Evolutionary conservation across 2,329 filamentous ascomycete genomes (phyloP), one percentile per base, ranked within the genome.

Genomic region (Aspergillus sp.): DNA sequence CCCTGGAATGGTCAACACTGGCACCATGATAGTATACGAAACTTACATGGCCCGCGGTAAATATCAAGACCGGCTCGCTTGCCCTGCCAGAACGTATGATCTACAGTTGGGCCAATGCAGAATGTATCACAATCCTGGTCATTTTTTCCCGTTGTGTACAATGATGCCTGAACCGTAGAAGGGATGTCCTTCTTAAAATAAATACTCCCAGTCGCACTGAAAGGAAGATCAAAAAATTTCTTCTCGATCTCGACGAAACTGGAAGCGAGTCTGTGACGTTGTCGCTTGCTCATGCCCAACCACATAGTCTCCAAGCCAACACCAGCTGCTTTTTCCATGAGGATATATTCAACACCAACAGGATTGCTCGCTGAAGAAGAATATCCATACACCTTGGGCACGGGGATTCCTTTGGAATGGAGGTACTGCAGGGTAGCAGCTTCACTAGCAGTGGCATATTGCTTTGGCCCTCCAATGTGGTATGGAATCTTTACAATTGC

Each of bases 51-150:
- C 9, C 56, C 57, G 13, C 45, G 37, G 42, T 59, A 32, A 2
- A 55, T 3, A 10, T 53, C 40, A 13, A 57, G 42, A 9, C 49
- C 37, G 2, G 46, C 45, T 35, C 51, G 46, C 43, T 51, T 43
- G 1, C 54, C 52, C 43, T 54, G 46, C 50, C 49, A 61, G 38
- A 61, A 61, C 55, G 54, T 59, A 34, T 58, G 56, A 42, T 59
- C 57, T 1, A 48, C 49, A 11, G 42, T 53, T 10, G 53, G 54
- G 5, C 53, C 53, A 27, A 59, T 58, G 33, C 47, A 55, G 29
- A 45, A 50, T 4, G 34, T 44, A 11, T 50, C 42, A 9, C 40
- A 46, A 38, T 54, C 48, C 34, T 5, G 10, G 13, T 50, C 44
- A 5, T 45, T 28, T 3, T 47, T 40, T 10, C 13, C 30, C 11